Evolutionary conservation across 2,329 filamentous ascomycete genomes (phyloP).

Genomic region (Lachnellula cervina): DNA sequence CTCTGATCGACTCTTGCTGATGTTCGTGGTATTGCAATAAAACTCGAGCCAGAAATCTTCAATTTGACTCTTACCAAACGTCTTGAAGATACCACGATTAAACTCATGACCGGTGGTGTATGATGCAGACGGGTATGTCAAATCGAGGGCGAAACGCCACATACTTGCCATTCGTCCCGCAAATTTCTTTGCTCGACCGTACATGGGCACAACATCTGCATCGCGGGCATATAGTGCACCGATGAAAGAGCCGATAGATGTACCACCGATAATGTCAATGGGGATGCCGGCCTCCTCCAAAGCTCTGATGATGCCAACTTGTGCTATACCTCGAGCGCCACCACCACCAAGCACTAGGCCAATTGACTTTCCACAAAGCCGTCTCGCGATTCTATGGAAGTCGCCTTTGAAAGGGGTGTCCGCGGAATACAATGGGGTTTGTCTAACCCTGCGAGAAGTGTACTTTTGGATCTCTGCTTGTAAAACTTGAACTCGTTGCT

Average conservation of each 20-base stretch:
- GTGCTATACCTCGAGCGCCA: conserved; percentile 84
- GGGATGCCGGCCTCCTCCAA: conserved; percentile 95
- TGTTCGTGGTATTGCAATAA: conserved; percentile 99
- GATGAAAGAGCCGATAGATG: conserved; percentile 93
- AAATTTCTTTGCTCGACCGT: conserved; percentile 95
- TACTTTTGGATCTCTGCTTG: conserved; percentile 99
- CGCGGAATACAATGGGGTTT: conserved; percentile 82
- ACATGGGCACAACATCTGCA: conserved; percentile 94
- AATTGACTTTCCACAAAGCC: conserved; percentile 89
- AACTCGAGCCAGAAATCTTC: conserved; percentile 99
- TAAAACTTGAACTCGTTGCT: conserved; percentile 87
- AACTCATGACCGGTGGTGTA: conserved; percentile 99
- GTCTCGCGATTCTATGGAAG: conserved; percentile 85
- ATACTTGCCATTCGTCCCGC: conserved; percentile 97
- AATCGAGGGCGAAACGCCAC: conserved; percentile 94
- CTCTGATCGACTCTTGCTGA: conserved; percentile 86
- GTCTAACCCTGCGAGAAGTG: conserved; percentile 85
- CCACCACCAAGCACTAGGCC: conserved; percentile 92
- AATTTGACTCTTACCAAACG: conserved; percentile 93
- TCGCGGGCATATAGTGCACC: conserved; percentile 93
- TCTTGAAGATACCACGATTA: conserved; percentile 98
- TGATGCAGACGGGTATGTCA: conserved; percentile 93
- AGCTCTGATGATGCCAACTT: conserved; percentile 89
- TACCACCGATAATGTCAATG: conserved; percentile 91
- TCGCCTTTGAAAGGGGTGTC: conserved; percentile 94